A percentile compares a stretch with the other conserved stretches of the same genome.
These are phyloP conservation scores for Fusarium nematophilum DNA, from an alignment of 2,329 filamentous ascomycete species.

Conservation along the genomic window DNA sequence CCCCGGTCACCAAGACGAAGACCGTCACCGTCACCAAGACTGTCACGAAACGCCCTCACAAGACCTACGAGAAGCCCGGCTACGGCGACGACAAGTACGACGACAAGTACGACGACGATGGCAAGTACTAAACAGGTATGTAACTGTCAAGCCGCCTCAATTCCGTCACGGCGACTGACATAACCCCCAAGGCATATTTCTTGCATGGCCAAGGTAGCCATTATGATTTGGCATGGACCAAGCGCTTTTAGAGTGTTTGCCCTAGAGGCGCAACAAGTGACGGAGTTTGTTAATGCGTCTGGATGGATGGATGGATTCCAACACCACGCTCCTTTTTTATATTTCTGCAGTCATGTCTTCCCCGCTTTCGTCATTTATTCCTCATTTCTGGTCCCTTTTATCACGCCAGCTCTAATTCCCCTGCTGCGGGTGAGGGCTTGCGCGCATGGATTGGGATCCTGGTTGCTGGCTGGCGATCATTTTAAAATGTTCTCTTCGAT, in stretches of 20 bases:
- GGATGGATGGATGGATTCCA: not conserved
- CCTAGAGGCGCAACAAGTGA: not conserved
- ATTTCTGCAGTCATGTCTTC: not conserved
- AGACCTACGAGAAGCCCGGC: not conserved
- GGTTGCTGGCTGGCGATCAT: not conserved
- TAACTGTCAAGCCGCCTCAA: too few species aligned
- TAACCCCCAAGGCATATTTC: not conserved
- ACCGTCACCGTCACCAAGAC: not conserved
- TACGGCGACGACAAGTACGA: not conserved
- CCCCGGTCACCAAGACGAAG: not conserved
- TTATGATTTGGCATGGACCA: not conserved
- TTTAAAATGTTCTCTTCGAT: slow-evolving; percentile 25
- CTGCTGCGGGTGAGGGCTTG: not conserved
- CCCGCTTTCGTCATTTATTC: not conserved
- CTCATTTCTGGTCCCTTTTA: not conserved
- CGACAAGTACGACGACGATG: too few species aligned
- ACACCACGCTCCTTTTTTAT: not conserved
- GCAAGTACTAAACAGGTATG: not conserved
- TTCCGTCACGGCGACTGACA: too few species aligned
- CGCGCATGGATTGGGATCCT: not conserved
- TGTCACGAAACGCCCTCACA: not conserved
- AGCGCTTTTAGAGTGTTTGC: not conserved
- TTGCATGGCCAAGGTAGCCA: not conserved
- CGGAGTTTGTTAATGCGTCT: not conserved
- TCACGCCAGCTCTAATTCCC: not conserved